Evolutionary conservation across 495 filamentous ascomycete species (phyloP).

Genomic region (Pyrenopolyporus hunteri): DNA sequence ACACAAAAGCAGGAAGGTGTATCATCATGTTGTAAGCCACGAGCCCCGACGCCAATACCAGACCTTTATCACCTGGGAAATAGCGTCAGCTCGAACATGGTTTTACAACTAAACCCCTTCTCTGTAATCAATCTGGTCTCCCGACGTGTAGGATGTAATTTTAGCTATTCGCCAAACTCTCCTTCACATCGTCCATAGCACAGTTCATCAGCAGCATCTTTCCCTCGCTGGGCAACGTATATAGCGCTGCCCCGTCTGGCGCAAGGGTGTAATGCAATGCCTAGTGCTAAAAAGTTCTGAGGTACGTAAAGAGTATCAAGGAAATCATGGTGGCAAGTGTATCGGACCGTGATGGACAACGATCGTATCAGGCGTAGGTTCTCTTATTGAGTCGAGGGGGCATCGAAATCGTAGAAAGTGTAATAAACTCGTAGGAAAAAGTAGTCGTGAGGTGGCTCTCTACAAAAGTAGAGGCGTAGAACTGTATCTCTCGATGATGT

Average conservation of each 20-base stretch:
- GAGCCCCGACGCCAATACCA: slow-evolving; percentile 28
- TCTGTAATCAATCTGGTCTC: slow-evolving; percentile 38
- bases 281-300: not conserved
- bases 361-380: slow-evolving; percentile 30
- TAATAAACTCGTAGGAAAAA: slow-evolving; percentile 27
- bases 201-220: slow-evolving; percentile 14
- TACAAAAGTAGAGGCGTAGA: not conserved
- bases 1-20: slow-evolving; percentile 23
- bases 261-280: not conserved
- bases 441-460: slow-evolving; percentile 17
- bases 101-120: slow-evolving; percentile 7
- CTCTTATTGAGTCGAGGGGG: slow-evolving; percentile 22
- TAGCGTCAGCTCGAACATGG: slow-evolving; percentile 18
- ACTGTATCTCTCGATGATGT: slow-evolving; percentile 3
- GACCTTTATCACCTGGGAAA: slow-evolving; percentile 23
- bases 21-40: slow-evolving; percentile 22
- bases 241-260: not conserved
- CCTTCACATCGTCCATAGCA: slow-evolving; percentile 6
- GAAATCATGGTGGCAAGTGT: slow-evolving; percentile 17
- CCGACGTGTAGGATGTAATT: slow-evolving; percentile 24
- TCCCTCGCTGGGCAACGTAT: not conserved
- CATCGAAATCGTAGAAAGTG: slow-evolving; percentile 30
- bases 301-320: slow-evolving; percentile 19
- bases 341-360: slow-evolving; percentile 28
- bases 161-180: slow-evolving; percentile 6